Base-by-base conservation (phyloP, 2,329 filamentous ascomycete genomes). In the Cadophora luteo-olivacea region DNA sequence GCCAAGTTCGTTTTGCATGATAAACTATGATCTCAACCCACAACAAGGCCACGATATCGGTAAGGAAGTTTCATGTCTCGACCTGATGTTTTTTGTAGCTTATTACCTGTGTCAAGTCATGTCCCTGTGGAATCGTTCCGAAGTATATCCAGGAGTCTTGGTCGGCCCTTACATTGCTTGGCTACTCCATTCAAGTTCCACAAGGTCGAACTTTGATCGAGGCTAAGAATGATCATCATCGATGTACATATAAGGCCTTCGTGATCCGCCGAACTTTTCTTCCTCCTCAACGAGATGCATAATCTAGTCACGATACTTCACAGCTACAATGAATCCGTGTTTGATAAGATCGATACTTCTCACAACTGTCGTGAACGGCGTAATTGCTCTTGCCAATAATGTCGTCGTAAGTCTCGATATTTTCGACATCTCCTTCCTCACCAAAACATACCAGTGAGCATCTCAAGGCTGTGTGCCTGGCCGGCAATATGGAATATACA, bases 151-250 rank as follows among this genome's bases (percentile, higher is more conserved):
- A 22, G 1, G 19, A 49, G 45, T 22, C 45, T 49, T 22, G 11
- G 45, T 49, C 45, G 45, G 19, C 6, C n/a, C 45, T 11, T 6
- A 22, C n/a, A 7, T n/a, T 49, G 5, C 45, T 49, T 22, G 45
- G 45, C 45, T 49, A 49, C 19, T 78, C 80, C 25, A 81, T 80
- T 25, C 66, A 72, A 0, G 79, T 75, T 25, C 82, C 72, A 57
- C 81, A 68, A 54, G 79, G 78, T 73, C 91, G 86, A 48, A 91
- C 83, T 67, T 92, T 92, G 2, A 89, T 85, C 66, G 92, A 79
- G 32, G 45, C 45, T 22, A 49, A 29, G 29, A 19, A 36, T 33
- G 9, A 45, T 45, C 41, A 19, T 11, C 41, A 45, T 55, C 8
- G n/a, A 5, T 14, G 25, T 33, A n/a, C 16, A 4, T 11, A 55